Evolutionary conservation across 2,329 filamentous ascomycete genomes (phyloP).

Genomic region (Trichoderma gracile): DNA sequence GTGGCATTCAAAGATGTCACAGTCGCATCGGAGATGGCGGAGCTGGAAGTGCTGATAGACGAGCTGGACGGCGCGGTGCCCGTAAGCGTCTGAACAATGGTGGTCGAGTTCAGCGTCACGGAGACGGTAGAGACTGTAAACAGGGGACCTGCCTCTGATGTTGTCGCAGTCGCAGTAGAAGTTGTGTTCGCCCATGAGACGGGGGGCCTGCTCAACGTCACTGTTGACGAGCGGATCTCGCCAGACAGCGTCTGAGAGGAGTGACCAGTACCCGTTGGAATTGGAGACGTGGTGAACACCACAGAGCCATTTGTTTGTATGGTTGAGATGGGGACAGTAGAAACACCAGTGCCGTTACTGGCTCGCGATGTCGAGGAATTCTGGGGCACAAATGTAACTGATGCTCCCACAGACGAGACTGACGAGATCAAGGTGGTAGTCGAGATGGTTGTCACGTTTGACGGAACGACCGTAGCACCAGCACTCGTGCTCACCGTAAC

Average conservation of each 20-base stretch:
- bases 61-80: neutral
- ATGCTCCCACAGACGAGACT: neutral
- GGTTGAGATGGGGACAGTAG: neutral
- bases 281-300: neutral
- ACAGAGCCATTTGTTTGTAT: conserved; percentile 1
- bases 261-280: neutral
- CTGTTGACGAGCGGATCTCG: conserved; percentile 15
- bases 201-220: neutral
- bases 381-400: neutral
- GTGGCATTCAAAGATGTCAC: neutral
- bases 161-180: conserved; percentile 17
- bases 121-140: conserved; percentile 6
- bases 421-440: conserved; percentile 1
- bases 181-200: conserved; percentile 18
- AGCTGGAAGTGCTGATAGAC: neutral
- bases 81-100: conserved; percentile 6
- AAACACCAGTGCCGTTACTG: neutral
- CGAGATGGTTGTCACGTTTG: conserved; percentile 5
- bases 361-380: neutral
- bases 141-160: neutral
- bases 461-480: neutral
- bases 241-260: neutral
- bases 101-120: conserved; percentile 13
- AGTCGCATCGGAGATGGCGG: conserved; percentile 6
- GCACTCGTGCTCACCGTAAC: conserved; percentile 5